Conservation (phyloP, 2,329 filamentous ascomycete genomes). For the Ophiocordyceps camponoti-leonardi region DNA sequence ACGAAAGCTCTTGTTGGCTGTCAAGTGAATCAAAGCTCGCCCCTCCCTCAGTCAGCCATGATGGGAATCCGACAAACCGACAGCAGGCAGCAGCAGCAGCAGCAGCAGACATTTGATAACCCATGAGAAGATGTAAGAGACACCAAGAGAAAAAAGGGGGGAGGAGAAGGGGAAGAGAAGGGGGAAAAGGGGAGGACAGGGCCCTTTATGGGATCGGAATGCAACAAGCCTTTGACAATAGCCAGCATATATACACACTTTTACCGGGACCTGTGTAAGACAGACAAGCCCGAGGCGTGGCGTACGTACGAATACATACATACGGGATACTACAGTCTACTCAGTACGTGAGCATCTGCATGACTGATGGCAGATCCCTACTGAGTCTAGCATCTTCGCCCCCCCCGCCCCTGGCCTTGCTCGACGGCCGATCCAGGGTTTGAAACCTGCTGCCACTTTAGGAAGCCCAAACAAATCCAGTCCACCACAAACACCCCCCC, state of each 20-base stretch:
- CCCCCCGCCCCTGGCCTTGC: constrained; percentile 1
- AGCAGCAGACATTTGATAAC: neutral
- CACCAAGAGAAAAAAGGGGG: neutral
- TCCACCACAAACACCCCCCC: neutral
- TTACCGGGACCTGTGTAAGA: too few species aligned
- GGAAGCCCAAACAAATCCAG: neutral
- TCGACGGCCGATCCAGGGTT: neutral
- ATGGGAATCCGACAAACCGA: neutral
- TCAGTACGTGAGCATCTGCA: too few species aligned
- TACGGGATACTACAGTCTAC: neutral
- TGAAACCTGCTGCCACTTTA: neutral
- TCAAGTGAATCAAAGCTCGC: neutral
- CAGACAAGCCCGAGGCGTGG: too few species aligned
- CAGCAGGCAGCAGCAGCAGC: neutral
- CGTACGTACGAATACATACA: neutral
- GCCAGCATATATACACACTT: neutral
- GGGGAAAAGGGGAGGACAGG: neutral
- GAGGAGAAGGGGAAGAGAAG: too few species aligned
- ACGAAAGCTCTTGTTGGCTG: neutral
- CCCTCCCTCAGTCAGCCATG: neutral
- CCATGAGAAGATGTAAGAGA: neutral
- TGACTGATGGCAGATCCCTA: constrained; percentile 1
- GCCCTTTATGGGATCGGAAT: neutral
- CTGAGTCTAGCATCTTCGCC: neutral
- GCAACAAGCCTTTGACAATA: neutral